Evolutionary conservation across 371 early-diverging fungal species (phyloP).

Genomic region (Neoconidiobolus thromboides): DNA sequence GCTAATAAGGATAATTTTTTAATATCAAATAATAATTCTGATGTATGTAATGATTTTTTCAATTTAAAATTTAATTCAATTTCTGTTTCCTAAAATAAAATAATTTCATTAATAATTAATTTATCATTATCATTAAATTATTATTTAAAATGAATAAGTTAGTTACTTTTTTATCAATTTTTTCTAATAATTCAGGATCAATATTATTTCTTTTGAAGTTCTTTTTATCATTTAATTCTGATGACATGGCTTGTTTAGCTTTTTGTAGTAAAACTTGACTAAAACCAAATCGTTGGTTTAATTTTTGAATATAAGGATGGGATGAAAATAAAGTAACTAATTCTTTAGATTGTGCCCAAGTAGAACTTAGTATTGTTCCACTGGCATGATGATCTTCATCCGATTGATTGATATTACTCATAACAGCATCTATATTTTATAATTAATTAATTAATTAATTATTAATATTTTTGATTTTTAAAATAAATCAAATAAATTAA

Average conservation of each 20-base stretch:
- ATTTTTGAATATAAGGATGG: neutral
- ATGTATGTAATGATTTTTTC: constrained; percentile 49
- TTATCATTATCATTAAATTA: too few relatives aligned
- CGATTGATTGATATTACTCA: neutral
- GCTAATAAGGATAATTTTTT: constrained; percentile 55
- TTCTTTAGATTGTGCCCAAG: constrained; percentile 5
- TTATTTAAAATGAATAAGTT: too few relatives aligned
- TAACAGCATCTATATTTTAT: neutral
- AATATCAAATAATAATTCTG: constrained; percentile 67
- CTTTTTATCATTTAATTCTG: too few relatives aligned
- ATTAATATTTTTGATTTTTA: too few relatives aligned
- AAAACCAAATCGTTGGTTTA: neutral
- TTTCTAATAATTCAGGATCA: too few relatives aligned
- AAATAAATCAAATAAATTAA: too few relatives aligned
- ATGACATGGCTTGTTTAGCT: too few relatives aligned
- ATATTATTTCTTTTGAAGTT: too few relatives aligned
- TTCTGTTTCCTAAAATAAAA: constrained; percentile 38
- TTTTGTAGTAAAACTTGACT: too few relatives aligned
- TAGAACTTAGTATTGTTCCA: neutral
- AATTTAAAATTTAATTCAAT: constrained; percentile 59
- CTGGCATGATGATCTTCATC: neutral
- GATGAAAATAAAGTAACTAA: neutral
- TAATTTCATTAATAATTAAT: neutral
- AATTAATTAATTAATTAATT: too few relatives aligned
- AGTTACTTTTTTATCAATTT: too few relatives aligned